Evolutionary conservation across 2,329 filamentous ascomycete genomes (phyloP), one percentile per base, ranked within the genome.

Genomic region (Aspergillus pseudotamarii): DNA sequence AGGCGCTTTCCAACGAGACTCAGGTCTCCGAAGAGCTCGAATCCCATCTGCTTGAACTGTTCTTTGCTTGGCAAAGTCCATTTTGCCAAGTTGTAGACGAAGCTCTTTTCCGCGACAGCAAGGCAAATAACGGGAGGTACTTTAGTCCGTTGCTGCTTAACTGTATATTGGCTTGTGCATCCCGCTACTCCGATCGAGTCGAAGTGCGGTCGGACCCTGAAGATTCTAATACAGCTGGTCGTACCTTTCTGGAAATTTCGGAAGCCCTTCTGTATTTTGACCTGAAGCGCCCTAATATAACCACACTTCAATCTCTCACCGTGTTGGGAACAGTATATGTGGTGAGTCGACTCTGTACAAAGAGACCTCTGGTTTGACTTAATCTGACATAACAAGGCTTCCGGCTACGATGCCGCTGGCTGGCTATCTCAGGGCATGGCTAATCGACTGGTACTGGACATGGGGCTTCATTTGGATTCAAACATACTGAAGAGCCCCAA

Each of bases 381-480:
- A 36, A 28, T 3, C 12, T 60, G 63, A 23, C 67, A 6, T 11
- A 5, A 9, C 1, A 19, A 78, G 76, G 72, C 75, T 9, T 71
- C 71, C 9, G 77, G 76, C 2, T 69, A 69, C 6, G 77, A 79
- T 65, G 75, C 76, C 4, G 71, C 74, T 1, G 73, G 76, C 1
- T 78, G 76, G 76, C 70, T 78, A 9, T 71, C 76, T 48, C 73
- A 77, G 28, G 76, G 77, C 0, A 78, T 79, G 73, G 77, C 77
- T 1, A 73, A 65, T 54, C 70, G 76, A 6, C 60, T 80, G 11
- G 73, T 71, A 9, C 68, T 78, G 0, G 78, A 80, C 32, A 77
- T 79, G 75, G 78, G 78, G 0, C 65, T 79, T 0, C 78, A 80
- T 36, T 65, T 78, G n/a, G 76, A 79, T 34, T 68, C 73, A 1